These are phyloP conservation scores for Cladosporium austrohemisphaericum DNA, from an alignment of 2,329 filamentous ascomycete genomes.

Conservation along the genomic window DNA sequence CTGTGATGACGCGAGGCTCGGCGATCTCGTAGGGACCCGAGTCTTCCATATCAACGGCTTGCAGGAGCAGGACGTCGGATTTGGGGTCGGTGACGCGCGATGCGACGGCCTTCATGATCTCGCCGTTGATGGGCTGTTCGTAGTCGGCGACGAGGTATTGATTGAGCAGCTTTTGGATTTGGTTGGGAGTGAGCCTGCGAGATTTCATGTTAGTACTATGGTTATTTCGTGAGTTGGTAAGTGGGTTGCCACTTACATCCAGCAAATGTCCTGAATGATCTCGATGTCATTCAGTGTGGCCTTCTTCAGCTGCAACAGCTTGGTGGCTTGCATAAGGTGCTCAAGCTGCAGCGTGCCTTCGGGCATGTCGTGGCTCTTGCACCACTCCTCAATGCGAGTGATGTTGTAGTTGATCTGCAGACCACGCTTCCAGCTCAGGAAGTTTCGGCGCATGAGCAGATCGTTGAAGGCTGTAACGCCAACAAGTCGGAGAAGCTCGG, in stretches of 20 bases:
- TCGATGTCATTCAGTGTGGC: constrained; percentile 98
- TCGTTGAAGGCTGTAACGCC: constrained; percentile 99
- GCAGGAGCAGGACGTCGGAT: constrained; percentile 88
- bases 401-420: constrained; percentile 99
- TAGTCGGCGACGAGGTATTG: constrained; percentile 98
- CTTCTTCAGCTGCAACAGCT: constrained; percentile 97
- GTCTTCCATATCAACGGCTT: constrained; percentile 98
- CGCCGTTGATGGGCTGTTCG: constrained; percentile 97
- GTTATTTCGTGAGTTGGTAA: not conserved
- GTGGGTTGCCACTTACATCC: constrained; percentile 70
- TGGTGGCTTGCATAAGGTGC: constrained; percentile 99
- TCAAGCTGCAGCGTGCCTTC: constrained; percentile 96
- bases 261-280: constrained; percentile 99
- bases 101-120: constrained; percentile 99
- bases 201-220: not conserved
- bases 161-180: constrained; percentile 98
- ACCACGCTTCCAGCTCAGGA: constrained; percentile 98
- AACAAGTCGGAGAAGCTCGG: constrained; percentile 85
- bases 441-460: constrained; percentile 93
- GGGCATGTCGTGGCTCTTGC: constrained; percentile 99
- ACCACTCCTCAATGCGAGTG: constrained; percentile 98
- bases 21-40: constrained; percentile 98
- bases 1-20: constrained; percentile 91
- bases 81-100: constrained; percentile 90
- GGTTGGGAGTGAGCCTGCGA: constrained; percentile 85